phyloP scores from a whole-genome alignment of 1,139 yeast genomes.

The Debaryomyces nepalensis region DNA sequence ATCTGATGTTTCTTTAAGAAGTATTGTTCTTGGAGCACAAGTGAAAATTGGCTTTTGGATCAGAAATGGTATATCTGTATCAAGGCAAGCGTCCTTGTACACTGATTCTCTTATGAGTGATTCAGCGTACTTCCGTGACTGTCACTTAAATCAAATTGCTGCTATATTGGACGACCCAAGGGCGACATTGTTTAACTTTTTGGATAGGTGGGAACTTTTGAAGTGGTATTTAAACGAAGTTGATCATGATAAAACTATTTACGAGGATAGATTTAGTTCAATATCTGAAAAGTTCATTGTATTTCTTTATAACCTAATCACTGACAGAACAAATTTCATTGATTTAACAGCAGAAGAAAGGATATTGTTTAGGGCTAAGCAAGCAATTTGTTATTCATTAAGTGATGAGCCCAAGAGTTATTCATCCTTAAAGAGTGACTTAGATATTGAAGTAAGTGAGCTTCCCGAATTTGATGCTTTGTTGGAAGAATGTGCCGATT shows the following conservation, averaged over 20 bases:
- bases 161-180: conserved; percentile 50
- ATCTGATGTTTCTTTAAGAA: conserved; percentile 61
- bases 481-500: conserved; percentile 45
- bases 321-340: conserved; percentile 57
- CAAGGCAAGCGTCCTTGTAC: conserved; percentile 50
- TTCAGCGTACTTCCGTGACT: conserved; percentile 46
- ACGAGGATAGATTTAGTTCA: conserved; percentile 59
- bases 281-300: conserved; percentile 58
- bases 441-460: conserved; percentile 42
- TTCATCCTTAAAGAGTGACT: conserved; percentile 46
- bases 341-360: conserved; percentile 29
- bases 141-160: conserved; percentile 62
- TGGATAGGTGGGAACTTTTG: conserved; percentile 65
- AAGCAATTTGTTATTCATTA: conserved; percentile 50
- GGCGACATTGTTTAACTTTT: conserved; percentile 48
- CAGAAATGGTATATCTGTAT: conserved; percentile 68
- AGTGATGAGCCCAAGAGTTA: conserved; percentile 60
- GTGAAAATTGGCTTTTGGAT: conserved; percentile 87
- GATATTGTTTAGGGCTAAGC: conserved; percentile 31
- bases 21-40: conserved; percentile 73
- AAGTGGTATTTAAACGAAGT: conserved; percentile 54
- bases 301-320: conserved; percentile 59
- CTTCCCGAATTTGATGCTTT: conserved; percentile 42
- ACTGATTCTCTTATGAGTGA: conserved; percentile 42
- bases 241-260: conserved; percentile 46